Evolutionary conservation across 805 yeast species (phyloP), one percentile per base, ranked within the genome.

Genomic region (Tetrapisispora phaffii): DNA sequence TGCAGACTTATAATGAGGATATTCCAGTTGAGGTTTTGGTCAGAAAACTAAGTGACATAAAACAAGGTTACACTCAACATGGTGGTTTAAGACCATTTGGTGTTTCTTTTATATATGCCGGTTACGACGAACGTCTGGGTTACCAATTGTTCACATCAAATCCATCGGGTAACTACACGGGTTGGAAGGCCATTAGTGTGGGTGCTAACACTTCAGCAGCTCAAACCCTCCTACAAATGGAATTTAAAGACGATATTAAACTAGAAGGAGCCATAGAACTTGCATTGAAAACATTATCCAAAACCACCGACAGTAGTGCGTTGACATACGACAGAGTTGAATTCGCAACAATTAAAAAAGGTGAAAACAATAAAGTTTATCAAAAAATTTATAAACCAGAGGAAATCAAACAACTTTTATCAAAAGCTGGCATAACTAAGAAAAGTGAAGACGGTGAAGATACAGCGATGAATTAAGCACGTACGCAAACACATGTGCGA

Each of bases 61-160:
- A 93, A 67, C 99, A 93, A 65, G 96, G 97, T 10, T 93, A 93
- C 66, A 93, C 99, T 7, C 99, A 93, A 67, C 95, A 85, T 62
- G 99, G 99, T 62, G 98, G 98, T 32, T 75, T 93, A 59, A 82
- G 99, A 67, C 99, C 99, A 19, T 93, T 88, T 64, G 98, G 99
- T 59, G 98, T 93, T 34, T 84, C 95, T 43, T 89, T 93, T 67
- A 77, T 93, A 49, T 93, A 85, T 60, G 98, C 97, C 6, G 99
- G 99, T 7, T 83, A 81, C 60, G 98, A 93, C 63, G 90, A 87
- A 44, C 71, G 86, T 58, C 82, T 81, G 57, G 88, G 88, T 28
- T 93, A 83, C 72, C 98, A 93, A 66, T 72, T 93, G 53, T 93
- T 82, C 69, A 89, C 96, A 6, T 84, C 95, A 21, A 93, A 93